Evolutionary conservation across 129 eudicot genomes (phyloP).

Genomic region (Flaveria brownii): DNA sequence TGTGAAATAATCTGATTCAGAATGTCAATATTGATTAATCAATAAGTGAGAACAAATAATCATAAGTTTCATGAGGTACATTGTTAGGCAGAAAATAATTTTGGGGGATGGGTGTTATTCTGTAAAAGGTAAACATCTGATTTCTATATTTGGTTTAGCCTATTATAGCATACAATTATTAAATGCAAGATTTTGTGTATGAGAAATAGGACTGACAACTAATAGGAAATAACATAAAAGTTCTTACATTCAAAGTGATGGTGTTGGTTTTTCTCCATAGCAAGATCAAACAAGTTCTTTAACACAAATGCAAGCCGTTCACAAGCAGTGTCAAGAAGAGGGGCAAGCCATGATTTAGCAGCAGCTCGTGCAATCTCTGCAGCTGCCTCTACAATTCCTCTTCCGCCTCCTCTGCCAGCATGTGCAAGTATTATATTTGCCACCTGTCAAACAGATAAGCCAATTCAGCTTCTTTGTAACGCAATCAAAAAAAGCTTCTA

Average conservation of each 20-base stretch:
- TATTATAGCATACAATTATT: no score
- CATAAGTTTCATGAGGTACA: neutral
- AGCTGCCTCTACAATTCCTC: constrained; percentile 85
- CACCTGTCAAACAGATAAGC: constrained; percentile 47
- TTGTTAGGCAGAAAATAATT: no score
- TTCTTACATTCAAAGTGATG: constrained; percentile 61
- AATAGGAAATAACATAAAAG: neutral
- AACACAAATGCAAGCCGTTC: constrained; percentile 91
- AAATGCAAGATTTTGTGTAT: neutral
- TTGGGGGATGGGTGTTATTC: no score
- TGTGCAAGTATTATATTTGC: constrained; percentile 97
- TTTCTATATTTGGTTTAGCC: neutral
- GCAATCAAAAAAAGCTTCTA: neutral
- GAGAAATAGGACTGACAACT: neutral
- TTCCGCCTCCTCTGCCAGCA: constrained; percentile 89
- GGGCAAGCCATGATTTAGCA: constrained; percentile 91
- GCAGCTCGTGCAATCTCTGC: constrained; percentile 98
- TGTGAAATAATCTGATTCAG: constrained; percentile 8
- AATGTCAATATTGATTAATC: neutral
- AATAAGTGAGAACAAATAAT: neutral
- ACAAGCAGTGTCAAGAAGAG: constrained; percentile 92
- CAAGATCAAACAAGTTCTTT: constrained; percentile 74
- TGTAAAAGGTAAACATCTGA: neutral
- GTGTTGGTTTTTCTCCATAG: constrained; percentile 66
- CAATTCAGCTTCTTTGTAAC: neutral